phyloP scores from a whole-genome alignment of 768 basidiomycete genomes.

The Termitomyces heimii region DNA sequence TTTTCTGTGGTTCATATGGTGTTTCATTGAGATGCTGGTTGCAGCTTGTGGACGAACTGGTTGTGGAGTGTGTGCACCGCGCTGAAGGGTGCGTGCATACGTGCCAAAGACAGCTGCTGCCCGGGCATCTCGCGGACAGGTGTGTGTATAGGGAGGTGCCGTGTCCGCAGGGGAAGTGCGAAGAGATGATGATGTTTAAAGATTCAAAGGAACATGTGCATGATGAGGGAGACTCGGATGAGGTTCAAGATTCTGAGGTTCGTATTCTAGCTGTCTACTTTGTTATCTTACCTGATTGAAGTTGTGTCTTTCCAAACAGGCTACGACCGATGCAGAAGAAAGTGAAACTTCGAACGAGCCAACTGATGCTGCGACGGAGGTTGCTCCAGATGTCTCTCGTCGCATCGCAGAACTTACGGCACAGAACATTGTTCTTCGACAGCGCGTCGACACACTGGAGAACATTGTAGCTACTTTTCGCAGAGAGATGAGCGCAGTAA shows the following conservation, averaged over 20 bases:
- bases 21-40: not conserved
- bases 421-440: conserved; percentile 62
- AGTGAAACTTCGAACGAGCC: not conserved
- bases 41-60: conserved; percentile 79
- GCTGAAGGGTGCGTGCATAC: conserved; percentile 54
- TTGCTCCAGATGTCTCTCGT: conserved; percentile 34
- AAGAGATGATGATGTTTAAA: conserved; percentile 15
- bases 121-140: conserved; percentile 51
- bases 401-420: conserved; percentile 40
- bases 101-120: conserved; percentile 63
- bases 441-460: conserved; percentile 55
- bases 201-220: conserved; percentile 6
- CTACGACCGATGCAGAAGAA: not conserved
- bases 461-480: conserved; percentile 41
- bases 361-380: not conserved
- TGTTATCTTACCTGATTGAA: not conserved
- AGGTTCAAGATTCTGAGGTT: not conserved
- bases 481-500: conserved; percentile 51
- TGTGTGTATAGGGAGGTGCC: conserved; percentile 53
- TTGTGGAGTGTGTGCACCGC: conserved; percentile 65
- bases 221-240: not conserved
- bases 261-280: not conserved
- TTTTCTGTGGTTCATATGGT: not conserved
- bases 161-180: conserved; percentile 46
- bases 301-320: not conserved